A percentile compares a stretch with the other conserved stretches of the same genome.
phyloP scores from a whole-genome alignment of 179 eudicot genomes.

The Camellia oleifera region DNA sequence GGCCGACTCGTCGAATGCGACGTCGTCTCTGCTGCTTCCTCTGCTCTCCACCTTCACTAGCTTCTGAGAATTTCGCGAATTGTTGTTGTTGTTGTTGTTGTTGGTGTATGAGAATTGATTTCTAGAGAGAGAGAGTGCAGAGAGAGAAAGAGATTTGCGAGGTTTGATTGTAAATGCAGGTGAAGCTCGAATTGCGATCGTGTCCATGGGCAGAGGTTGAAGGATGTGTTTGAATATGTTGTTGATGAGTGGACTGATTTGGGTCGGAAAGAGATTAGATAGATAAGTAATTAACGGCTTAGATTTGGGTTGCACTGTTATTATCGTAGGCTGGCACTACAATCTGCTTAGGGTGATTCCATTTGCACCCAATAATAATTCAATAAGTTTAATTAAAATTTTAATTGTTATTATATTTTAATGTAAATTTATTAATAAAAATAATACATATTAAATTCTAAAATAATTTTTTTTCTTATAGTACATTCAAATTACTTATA shows the following conservation, averaged over 20 bases:
- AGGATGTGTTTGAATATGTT: too few relatives aligned
- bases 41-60: slow-evolving; percentile 28
- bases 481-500: too few relatives aligned
- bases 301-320: too few relatives aligned
- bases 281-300: background rate
- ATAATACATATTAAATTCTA: too few relatives aligned
- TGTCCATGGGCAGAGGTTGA: slow-evolving; percentile 9
- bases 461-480: too few relatives aligned
- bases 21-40: slow-evolving; percentile 29
- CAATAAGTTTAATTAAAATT: too few relatives aligned
- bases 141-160: background rate
- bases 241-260: background rate
- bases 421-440: too few relatives aligned
- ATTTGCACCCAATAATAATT: too few relatives aligned
- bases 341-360: too few relatives aligned
- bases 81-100: background rate
- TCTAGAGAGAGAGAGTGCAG: background rate
- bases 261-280: background rate
- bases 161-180: background rate
- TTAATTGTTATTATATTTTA: too few relatives aligned
- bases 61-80: background rate
- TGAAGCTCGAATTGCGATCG: slow-evolving; percentile 8
- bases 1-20: slow-evolving; percentile 52
- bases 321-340: too few relatives aligned
- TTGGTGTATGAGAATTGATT: background rate